Evolutionary conservation across 768 basidiomycete genomes (phyloP), one percentile per base, ranked within the genome.

Genomic region (Lenzites betulinus): DNA sequence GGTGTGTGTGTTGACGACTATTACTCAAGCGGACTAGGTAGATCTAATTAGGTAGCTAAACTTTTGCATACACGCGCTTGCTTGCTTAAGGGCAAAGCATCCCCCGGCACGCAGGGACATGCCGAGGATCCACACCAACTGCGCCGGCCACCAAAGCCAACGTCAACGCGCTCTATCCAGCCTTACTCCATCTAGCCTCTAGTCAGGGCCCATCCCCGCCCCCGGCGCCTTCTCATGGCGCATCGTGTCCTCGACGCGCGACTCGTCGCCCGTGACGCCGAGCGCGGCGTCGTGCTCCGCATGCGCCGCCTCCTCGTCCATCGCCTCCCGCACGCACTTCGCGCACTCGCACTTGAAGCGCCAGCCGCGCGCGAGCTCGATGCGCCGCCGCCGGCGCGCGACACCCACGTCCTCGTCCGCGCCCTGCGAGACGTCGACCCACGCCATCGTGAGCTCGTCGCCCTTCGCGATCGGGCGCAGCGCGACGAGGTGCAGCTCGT

Each of bases 281-380:
- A 77, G 62, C 22, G 22, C 44, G 2, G 22, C 44, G 23, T 46
- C 44, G 54, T 77, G 68, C 38, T 58, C 38, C 57, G 71, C 70
- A 51, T 66, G 64, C 15, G 59, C 56, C 52, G 51, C 60, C 56
- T 58, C 39, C 44, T 63, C 62, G 22, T 59, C 49, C 12, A 59
- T 25, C 12, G 59, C 69, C 71, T 93, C 92, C 54, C 74, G 76
- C 38, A 73, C 69, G 69, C 92, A 93, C 44, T 84, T 81, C 54
- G 78, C 73, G 70, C 92, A 94, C 51, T 76, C 72, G 68, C 92
- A 94, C 12, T 89, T 84, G 70, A 93, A 92, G 58, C 81, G 79
- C 92, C 92, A 94, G 35, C 92, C 92, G 43, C 88, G 81, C 23
- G 83, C 90, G 38, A 94, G 81, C 76, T 92, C 89, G 66, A 79